Percentiles rank a stretch among this genome's conserved stretches.
These are phyloP conservation scores for Tetradesmus lagerheimii DNA, from an alignment of 139 green algal genomes.

Conservation along the genomic window DNA sequence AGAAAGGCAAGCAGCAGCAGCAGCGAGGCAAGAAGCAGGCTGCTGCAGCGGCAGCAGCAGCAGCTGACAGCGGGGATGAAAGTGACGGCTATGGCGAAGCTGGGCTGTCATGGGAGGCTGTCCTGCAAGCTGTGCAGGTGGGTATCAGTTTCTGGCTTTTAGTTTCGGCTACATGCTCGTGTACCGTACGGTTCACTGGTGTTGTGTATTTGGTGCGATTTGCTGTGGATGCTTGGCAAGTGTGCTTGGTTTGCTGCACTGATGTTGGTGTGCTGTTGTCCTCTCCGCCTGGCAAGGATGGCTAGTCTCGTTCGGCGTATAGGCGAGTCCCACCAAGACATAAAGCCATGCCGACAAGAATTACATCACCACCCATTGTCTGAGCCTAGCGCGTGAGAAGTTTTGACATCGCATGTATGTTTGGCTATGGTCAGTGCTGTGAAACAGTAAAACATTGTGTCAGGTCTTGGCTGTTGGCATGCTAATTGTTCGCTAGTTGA, in stretches of 20 bases:
- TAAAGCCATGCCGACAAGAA: constrained; percentile 64
- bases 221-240: background rate
- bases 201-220: background rate
- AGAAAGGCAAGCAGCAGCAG: constrained; percentile 17
- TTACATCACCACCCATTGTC: constrained; percentile 71
- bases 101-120: constrained; percentile 91
- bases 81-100: constrained; percentile 84
- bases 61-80: constrained; percentile 66
- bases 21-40: constrained; percentile 23
- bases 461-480: background rate
- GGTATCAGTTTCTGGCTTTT: background rate
- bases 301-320: constrained; percentile 72
- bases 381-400: constrained; percentile 49
- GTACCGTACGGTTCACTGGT: background rate
- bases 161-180: background rate
- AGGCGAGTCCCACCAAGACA: constrained; percentile 61
- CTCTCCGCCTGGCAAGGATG: constrained; percentile 56
- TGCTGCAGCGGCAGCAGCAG: constrained; percentile 22
- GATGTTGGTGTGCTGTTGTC: background rate
- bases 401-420: too few species aligned
- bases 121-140: constrained; percentile 80
- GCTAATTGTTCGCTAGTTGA: constrained; percentile 24
- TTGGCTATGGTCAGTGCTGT: background rate
- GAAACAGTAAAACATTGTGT: too few species aligned
- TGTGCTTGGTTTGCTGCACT: background rate